Evolutionary conservation across 192 early-diverging fungal genomes (phyloP), one percentile per base, ranked within the genome.

Genomic region (Coemansia sp.): DNA sequence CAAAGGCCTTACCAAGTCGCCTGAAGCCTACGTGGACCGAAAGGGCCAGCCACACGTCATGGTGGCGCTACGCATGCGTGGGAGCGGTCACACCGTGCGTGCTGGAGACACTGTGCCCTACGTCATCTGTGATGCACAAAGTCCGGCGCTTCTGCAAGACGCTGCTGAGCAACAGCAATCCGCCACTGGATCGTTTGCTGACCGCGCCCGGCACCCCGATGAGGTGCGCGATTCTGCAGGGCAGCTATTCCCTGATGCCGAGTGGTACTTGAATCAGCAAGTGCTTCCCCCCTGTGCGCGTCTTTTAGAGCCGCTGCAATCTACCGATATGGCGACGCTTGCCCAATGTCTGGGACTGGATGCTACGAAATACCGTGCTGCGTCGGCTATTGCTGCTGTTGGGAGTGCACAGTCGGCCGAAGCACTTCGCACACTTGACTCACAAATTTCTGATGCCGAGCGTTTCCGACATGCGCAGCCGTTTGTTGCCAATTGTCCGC

Each of bases 251-350:
- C 83, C 86, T 1, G 87, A 99, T 69, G 73, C 73, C 59, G 92
- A 97, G 56, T 99, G 96, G 92, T 99, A 99, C 69, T 70, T 98
- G 32, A 83, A 85, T 47, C 91, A 93, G 48, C 96, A 99, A 71
- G 86, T 99, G 0, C 86, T 93, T 62, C 95, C 96, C 6, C 93
- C 94, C 6, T 73, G 95, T 19, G 78, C 85, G 0, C 88, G 96
- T 65, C 74, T 98, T 18, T 88, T 91, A 28, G 89, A 82, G 50
- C 91, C 91, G 9, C 90, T 99, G 22, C 89, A 92, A 26, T 94
- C 88, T 49, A 96, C 93, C 0, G 90, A 96, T 58, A 76, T 85
- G 27, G 72, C 82, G 16, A 80, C 86, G 4, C 59, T 98, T 27
- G 94, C 97, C 2, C 88, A 89, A 28, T 91, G 87, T 64, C 83